Evolutionary conservation across 495 filamentous ascomycete genomes (phyloP).

Genomic region (Penicillium fimorum): DNA sequence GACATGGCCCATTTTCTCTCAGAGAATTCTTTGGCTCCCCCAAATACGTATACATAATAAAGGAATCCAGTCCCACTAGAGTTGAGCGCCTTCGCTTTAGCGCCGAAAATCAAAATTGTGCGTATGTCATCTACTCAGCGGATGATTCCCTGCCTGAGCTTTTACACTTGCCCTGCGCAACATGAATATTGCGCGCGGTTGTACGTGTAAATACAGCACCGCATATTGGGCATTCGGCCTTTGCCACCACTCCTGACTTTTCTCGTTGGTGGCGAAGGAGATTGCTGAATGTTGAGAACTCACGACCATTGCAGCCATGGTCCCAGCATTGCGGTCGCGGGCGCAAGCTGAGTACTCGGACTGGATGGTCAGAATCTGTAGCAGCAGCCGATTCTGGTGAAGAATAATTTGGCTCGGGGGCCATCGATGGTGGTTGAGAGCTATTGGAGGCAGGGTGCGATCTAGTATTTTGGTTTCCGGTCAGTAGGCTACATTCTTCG

Average conservation of each 20-base stretch:
- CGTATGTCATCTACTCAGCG: slow-evolving; percentile 21
- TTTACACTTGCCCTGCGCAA: slow-evolving; percentile 89
- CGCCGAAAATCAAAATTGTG: slow-evolving; percentile 4
- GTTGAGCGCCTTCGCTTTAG: background rate
- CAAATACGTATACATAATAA: background rate
- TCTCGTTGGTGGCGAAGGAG: slow-evolving; percentile 89
- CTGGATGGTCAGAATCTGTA: slow-evolving; percentile 48
- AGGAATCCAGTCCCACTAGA: background rate
- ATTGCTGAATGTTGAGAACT: slow-evolving; percentile 96
- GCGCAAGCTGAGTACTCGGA: slow-evolving; percentile 69
- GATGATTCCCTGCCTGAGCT: slow-evolving; percentile 32
- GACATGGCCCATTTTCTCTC: background rate
- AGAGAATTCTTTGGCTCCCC: background rate
- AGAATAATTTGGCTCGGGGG: slow-evolving; percentile 32
- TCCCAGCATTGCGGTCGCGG: slow-evolving; percentile 95
- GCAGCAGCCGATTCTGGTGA: slow-evolving; percentile 30
- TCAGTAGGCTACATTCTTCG: slow-evolving; percentile 1
- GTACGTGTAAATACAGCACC: slow-evolving; percentile 90
- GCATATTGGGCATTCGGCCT: slow-evolving; percentile 82
- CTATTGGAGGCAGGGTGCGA: slow-evolving; percentile 26
- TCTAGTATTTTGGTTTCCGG: slow-evolving; percentile 2
- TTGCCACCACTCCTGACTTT: slow-evolving; percentile 83
- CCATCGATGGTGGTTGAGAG: slow-evolving; percentile 31
- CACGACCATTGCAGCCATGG: slow-evolving; percentile 89
- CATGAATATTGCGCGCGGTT: slow-evolving; percentile 85